Evolutionary conservation across 2,329 filamentous ascomycete species (phyloP), one percentile per base, ranked within the genome.

Genomic region (Cadophora luteo-olivacea): DNA sequence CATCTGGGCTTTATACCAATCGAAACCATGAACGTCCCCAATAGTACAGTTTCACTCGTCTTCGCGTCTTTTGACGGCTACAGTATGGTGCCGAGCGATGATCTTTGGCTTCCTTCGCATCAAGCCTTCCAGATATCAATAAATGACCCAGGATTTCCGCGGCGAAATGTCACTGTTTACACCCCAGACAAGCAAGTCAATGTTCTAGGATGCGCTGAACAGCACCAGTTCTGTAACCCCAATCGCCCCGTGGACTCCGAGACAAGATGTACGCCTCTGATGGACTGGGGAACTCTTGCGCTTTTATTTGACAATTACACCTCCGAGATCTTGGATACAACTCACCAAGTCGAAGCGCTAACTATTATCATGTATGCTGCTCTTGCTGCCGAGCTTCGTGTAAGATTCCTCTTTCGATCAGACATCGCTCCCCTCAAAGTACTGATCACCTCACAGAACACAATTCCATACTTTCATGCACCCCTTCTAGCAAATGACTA

Each of bases 201-300:
- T 8, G n/a, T 38, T 0, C 33, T 64, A 14, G 61, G 61, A 14
- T 64, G 61, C 38, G 3, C 32, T 8, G 61, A 64, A 38, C 48
- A 64, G 12, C 61, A 55, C 29, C 61, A 64, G 19, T 36, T 64
- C 12, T 64, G 61, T 25, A 54, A 64, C 19, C 61, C 49, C 2
- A 64, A 64, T 24, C 61, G 61, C 6, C 61, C 61, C 2, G 1
- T 25, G 36, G 52, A 54, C 7, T 51, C 61, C 2, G 49, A 48
- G 6, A 24, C 25, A 22, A 33, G 45, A 36, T 63, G 61, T 36
- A 63, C 61, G 1, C 41, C 61, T 36, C 25, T 55, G 25, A 29
- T 55, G 24, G 41, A 51, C 7, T 54, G 14, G 45, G 45, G 51
- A 22, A 33, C 25, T 12, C 25, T 38, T 24, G 29, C 9, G 22